Evolutionary conservation across 257 asterid genomes (phyloP).

Genomic region (Ballota nigra): DNA sequence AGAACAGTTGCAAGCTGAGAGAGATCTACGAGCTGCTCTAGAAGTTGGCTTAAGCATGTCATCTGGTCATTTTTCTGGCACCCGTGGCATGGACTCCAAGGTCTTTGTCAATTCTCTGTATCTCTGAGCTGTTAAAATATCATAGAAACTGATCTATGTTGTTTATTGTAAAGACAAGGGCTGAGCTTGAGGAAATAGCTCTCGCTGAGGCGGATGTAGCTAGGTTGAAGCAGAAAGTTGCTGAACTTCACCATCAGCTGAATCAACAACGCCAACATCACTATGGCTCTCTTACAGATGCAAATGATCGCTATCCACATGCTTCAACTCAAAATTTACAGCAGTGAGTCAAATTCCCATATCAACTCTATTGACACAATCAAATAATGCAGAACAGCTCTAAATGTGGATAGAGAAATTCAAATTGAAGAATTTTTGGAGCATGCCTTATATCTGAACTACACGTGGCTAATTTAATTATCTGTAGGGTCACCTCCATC

Average conservation of each 20-base stretch:
- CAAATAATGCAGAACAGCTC: not conserved
- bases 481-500: not conserved
- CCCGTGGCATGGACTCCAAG: conserved; percentile 92
- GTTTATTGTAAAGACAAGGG: conserved; percentile 67
- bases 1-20: conserved; percentile 98
- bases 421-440: conserved; percentile 1
- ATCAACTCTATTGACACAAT: not conserved
- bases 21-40: conserved; percentile 90
- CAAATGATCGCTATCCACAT: conserved; percentile 57
- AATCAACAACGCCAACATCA: conserved; percentile 96
- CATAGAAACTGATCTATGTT: conserved; percentile 22
- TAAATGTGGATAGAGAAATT: not conserved
- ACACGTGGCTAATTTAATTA: not conserved
- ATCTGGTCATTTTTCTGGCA: conserved; percentile 72
- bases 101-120: conserved; percentile 35
- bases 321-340: conserved; percentile 52
- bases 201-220: conserved; percentile 99
- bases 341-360: conserved; percentile 47
- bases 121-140: conserved; percentile 12
- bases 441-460: conserved; percentile 10
- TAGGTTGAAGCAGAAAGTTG: conserved; percentile 93
- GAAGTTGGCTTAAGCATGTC: conserved; percentile 98
- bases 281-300: conserved; percentile 73
- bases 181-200: conserved; percentile 98
- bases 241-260: conserved; percentile 92